Evolutionary conservation across 495 filamentous ascomycete species (phyloP).

Genomic region (Pseudomonodictys pantanalensis): DNA sequence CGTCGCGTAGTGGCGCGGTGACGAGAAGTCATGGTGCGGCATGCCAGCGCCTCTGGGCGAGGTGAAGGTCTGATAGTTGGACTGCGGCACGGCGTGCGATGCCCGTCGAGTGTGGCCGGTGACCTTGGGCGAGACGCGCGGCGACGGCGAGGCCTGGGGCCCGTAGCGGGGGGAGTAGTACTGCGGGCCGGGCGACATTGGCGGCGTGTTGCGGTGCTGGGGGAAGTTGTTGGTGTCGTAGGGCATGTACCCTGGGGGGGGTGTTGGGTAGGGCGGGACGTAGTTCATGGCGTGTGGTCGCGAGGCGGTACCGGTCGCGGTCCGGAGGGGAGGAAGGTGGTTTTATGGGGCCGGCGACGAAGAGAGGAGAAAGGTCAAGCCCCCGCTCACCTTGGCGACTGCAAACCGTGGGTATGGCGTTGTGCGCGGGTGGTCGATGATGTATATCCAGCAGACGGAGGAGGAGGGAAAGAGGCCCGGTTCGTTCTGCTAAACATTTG

Average conservation of each 20-base stretch:
- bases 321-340: slow-evolving; percentile 2
- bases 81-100: slow-evolving; percentile 35
- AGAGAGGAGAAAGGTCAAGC: slow-evolving; percentile 22
- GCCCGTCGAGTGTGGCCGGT: slow-evolving; percentile 37
- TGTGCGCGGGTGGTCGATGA: slow-evolving; percentile 23
- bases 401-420: slow-evolving; percentile 31
- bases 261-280: slow-evolving; percentile 37
- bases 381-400: slow-evolving; percentile 29
- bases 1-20: slow-evolving; percentile 37
- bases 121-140: slow-evolving; percentile 36
- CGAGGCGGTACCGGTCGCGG: slow-evolving; percentile 29
- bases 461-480: slow-evolving; percentile 28
- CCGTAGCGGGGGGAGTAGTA: slow-evolving; percentile 43
- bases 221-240: no score
- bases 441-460: slow-evolving; percentile 25
- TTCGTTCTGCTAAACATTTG: slow-evolving; percentile 38
- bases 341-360: neutral
- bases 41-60: slow-evolving; percentile 32
- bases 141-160: slow-evolving; percentile 37
- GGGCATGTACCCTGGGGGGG: slow-evolving; percentile 37
- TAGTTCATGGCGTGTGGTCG: slow-evolving; percentile 36
- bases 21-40: slow-evolving; percentile 36
- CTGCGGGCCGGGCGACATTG: slow-evolving; percentile 36
- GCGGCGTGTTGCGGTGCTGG: slow-evolving; percentile 37
- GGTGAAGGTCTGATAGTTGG: slow-evolving; percentile 25